phyloP scores from a whole-genome alignment of 345 rosid species.

The Syzygium grande region DNA sequence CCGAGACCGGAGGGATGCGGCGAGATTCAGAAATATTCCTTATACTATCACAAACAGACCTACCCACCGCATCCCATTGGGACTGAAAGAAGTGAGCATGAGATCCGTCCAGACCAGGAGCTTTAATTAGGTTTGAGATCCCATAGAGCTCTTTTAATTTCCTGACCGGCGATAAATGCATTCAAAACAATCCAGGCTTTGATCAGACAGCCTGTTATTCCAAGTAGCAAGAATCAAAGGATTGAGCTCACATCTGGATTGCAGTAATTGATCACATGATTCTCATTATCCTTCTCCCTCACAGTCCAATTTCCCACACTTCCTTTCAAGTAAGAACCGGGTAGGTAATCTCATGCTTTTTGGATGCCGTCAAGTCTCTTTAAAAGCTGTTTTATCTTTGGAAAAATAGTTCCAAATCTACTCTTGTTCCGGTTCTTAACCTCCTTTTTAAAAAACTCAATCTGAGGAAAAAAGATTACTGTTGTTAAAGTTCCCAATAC shows the following conservation, averaged over 20 bases:
- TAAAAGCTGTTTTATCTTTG: background rate
- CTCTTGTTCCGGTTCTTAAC: background rate
- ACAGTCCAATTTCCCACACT: background rate
- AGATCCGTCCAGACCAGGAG: background rate
- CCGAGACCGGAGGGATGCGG: background rate
- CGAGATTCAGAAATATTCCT: background rate
- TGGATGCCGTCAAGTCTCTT: background rate
- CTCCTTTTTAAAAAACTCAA: background rate
- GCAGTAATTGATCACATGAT: background rate
- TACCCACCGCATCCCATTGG: background rate
- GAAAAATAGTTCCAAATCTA: background rate
- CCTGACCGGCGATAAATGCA: background rate
- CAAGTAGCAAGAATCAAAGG: background rate
- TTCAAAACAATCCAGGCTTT: background rate
- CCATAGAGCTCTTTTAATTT: background rate
- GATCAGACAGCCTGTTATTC: background rate
- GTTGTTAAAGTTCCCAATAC: background rate
- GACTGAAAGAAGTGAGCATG: background rate
- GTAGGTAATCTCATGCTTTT: background rate
- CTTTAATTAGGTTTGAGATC: background rate
- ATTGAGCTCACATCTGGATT: background rate
- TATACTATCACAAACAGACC: background rate
- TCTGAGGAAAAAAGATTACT: background rate
- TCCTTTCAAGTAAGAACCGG: background rate
- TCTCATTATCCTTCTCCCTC: background rate